Evolutionary conservation across 305 asterid species (phyloP), one percentile per base, ranked within the genome.

Genomic region (Solanum aculeatissimum): DNA sequence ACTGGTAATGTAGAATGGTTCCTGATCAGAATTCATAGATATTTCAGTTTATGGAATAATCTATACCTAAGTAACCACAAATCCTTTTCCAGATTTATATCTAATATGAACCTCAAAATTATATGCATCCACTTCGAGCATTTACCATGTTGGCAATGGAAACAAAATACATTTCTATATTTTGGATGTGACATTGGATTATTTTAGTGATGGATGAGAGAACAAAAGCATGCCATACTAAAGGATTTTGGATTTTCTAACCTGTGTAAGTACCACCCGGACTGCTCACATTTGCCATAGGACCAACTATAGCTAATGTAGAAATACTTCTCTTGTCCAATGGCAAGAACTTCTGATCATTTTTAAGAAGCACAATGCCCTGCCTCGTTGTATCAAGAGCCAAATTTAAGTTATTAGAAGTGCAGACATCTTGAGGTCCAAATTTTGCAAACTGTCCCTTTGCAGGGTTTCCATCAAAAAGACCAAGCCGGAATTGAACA

Each of bases 331-430:
- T 89, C 86, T 87, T 90, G 72, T 92, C 62, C 65, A 94, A 89
- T 69, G 99, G 99, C 55, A 96, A 88, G 86, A 92, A 84, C 63
- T 92, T 91, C 58, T 88, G 82, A 83, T 92, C 91, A 54, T 95
- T 96, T 87, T 96, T 95, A 74, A 95, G 93, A 88, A 96, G 98
- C 83, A 96, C 99, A 77, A 92, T 92, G 14, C 99, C 98, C 92
- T 96, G 98, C 84, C 81, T 89, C 53, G 94, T 92, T 16, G 99
- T 96, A 88, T 95, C 97, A 68, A 92, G 95, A 25, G 99, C 98
- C 88, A 96, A 89, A 60, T 87, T 90, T 86, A 83, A 87, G 89
- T 95, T 95, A 69, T 89, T 85, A 19, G 92, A 83, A 82, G 90
- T 84, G 88, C 99, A 95, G 16, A 94, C 95, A 83, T 92, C 90